Base-by-base conservation (phyloP, 805 yeast genomes). In the Clavispora vitiphila region DNA sequence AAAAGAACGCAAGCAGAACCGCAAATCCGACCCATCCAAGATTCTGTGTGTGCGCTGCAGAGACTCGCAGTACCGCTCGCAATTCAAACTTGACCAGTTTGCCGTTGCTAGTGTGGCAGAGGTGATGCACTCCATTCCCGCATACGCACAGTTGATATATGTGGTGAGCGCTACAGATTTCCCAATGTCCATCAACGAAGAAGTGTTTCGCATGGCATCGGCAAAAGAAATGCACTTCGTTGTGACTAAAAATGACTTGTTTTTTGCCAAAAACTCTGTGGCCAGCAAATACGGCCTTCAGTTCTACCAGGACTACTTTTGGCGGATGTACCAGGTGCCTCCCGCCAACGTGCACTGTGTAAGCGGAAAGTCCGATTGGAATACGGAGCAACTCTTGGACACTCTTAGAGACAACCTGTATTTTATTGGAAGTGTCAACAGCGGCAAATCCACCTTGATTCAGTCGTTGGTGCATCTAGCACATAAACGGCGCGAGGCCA, bases 161-260 rank as follows among this genome's bases (percentile, higher is more conserved):
- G 78, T 85, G 1, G 65, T 83, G 8, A 81, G 84, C 26, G 79
- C 84, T 1, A 58, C 73, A 11, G 95, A 86, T 49, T 86, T 86
- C 55, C 96, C 96, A 1, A 62, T 83, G 31, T 71, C 81, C 6
- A 53, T 81, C 3, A 64, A 72, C 43, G 51, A 55, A 7, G 49
- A 54, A 3, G 60, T 77, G 8, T 53, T 67, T 20, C 53, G 65
- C 29, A 58, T 56, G 34, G 51, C 71, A 23, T 50, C 63, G 3
- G 61, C 71, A 0, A 41, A 50, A n/a, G 60, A 65, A 5, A 50
- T 75, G 19, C 62, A 61, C 35, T 72, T 69, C 39, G 58, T 73
- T 3, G 54, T 76, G 14, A 74, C 69, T 38, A 65, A 73, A 39
- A 46, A 64, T 5, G 83, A 79, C 49, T 54, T 76, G 38, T 42